Base-by-base conservation (phyloP, 2,329 filamentous ascomycete genomes). In the Colletotrichum gloeosporioides region DNA sequence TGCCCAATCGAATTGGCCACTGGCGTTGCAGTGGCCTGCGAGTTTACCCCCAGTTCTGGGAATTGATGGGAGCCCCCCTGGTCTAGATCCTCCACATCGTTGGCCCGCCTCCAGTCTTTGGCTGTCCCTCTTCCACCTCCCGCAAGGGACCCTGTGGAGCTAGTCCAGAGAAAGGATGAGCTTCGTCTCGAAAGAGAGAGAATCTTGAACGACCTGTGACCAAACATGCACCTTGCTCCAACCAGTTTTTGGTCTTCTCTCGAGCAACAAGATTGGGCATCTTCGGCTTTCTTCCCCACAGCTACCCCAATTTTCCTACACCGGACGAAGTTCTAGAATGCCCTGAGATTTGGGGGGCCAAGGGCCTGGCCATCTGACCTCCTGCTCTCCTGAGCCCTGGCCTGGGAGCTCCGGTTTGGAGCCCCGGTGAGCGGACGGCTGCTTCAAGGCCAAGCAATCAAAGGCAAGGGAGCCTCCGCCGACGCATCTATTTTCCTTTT, bases 241-340 rank as follows among this genome's bases (percentile, higher is more conserved):
- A 62, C 72, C 69, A 64, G 32, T 64, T 73, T 62, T 55, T 15
- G 22, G 15, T 49, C 22, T 39, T 49, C 44, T 69, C 73, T 69
- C 73, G 29, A 64, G 29, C 22, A 59, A 69, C 27, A 49, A 73
- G 57, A 73, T 64, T 76, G 69, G 69, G 49, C 65, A 61, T 31
- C 62, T 49, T 13, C 29, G 36, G 55, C 57, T 15, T 15, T 15
- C 59, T 73, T 69, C 70, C 22, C 70, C 70, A 76, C 70, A 39
- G 34, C 22, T 65, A 61, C 64, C 49, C 70, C 74, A 62, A 69
- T 69, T 69, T 69, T 73, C 32, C 63, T 49, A 44, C 57, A 65
- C 64, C 31, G 27, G 64, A 76, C 64, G 70, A 59, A 29, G 61
- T 73, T 74, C 74, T 75, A 65, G 59, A 69, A 76, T 66, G 59